Evolutionary conservation across 2,329 filamentous ascomycete species (phyloP), one percentile per base, ranked within the genome.

Genomic region (Scorias spongiosa): DNA sequence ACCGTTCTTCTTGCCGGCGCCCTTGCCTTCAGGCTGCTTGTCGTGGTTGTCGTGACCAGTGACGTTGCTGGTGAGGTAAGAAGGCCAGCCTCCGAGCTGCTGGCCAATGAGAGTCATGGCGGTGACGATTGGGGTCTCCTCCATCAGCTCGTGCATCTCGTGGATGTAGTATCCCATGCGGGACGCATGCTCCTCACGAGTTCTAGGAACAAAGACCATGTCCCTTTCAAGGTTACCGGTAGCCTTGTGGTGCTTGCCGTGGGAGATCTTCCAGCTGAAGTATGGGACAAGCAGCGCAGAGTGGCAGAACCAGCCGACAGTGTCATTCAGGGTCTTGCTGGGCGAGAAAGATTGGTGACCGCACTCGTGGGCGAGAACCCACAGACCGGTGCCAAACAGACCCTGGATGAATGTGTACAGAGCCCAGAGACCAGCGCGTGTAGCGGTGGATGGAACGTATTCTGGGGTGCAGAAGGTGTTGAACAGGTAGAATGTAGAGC

Each of bases 171-270:
- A 76, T 57, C 87, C 85, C 47, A 89, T 63, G 46, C 82, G 81
- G 48, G 72, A 74, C 52, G 87, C 85, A 59, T 84, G 88, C 61
- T 83, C 69, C 53, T 91, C 78, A 46, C 88, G 81, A 44, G 87
- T 94, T 67, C 85, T 85, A 48, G 91, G 91, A n/a, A 96, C 74
- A 63, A 95, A 96, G 50, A 96, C 91, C 91, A 98, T 98, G 68
- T 98, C 91, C 54, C 89, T 85, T 68, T 93, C 87, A 69, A 98
- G 80, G 74, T 98, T 78, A 57, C 88, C 91, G 34, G 91, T 98
- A 51, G 88, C 87, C 76, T 96, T 96, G 83, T 98, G 91, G 73
- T 98, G 91, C 78, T 94, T 94, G 71, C 86, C 84, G 71, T 98
- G 91, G 53, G 87, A 94, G 67, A 96, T 88, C 71, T 98, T 93